Percentiles rank a stretch among this genome's conserved stretches.
Evolutionary conservation across 352 stramenopile genomes (phyloP).

Genomic region (Globisporangium carolinianum): DNA sequence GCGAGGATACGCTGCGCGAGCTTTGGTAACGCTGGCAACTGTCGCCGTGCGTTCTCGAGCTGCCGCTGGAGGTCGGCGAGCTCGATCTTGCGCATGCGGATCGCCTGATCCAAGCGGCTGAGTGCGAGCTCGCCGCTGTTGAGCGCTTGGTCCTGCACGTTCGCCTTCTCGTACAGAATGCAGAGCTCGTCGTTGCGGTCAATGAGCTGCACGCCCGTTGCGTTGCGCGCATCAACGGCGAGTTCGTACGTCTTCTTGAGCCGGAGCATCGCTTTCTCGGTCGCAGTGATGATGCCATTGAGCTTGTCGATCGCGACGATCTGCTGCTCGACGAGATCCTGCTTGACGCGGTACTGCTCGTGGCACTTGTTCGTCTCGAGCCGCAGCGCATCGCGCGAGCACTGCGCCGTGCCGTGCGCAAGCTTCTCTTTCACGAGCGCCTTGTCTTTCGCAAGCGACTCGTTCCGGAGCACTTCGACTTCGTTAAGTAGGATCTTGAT

Average conservation of each 20-base stretch:
- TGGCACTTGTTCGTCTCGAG: conserved; percentile 90
- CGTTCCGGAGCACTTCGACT: conserved; percentile 91
- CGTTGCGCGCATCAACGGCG: conserved; percentile 82
- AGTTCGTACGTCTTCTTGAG: conserved; percentile 91
- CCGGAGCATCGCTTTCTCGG: conserved; percentile 88
- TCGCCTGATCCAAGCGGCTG: conserved; percentile 74
- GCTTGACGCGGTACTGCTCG: conserved; percentile 84
- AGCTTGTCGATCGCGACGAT: conserved; percentile 95
- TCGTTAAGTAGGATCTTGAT: conserved; percentile 95
- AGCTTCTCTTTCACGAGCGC: conserved; percentile 88
- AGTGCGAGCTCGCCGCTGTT: conserved; percentile 76
- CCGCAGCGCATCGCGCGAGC: conserved; percentile 82
- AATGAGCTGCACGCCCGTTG: conserved; percentile 90
- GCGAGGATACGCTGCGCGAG: conserved; percentile 75
- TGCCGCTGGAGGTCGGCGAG: conserved; percentile 60
- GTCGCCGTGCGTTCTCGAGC: conserved; percentile 62
- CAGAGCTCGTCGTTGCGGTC: conserved; percentile 94
- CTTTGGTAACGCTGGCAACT: conserved; percentile 74
- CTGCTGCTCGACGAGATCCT: conserved; percentile 92
- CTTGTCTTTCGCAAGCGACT: conserved; percentile 90
- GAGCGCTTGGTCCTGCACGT: conserved; percentile 84
- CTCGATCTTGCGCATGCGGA: conserved; percentile 74
- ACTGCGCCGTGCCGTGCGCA: conserved; percentile 81
- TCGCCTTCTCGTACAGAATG: conserved; percentile 92
- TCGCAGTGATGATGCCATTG: conserved; percentile 89